Evolutionary conservation across 176 grass and related monocot species (phyloP), one percentile per base, ranked within the genome.

Genomic region (Neostapfia colusana): DNA sequence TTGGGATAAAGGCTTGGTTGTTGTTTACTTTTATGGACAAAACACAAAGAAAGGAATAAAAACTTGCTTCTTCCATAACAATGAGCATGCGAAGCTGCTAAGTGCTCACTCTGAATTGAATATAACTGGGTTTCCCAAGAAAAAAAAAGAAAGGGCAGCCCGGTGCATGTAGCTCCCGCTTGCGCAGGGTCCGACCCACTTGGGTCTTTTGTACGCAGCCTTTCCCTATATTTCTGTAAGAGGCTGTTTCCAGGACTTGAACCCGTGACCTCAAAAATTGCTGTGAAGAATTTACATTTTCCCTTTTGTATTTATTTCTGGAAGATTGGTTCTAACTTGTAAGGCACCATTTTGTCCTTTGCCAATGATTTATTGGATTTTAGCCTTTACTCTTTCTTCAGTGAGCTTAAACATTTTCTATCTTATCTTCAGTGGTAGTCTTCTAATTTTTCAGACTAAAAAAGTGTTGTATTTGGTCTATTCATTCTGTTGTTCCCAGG

Each of bases 401-500:
- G 15, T 4, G 20, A 67, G 55, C 18, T 74, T 59, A 72, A 73
- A 39, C 0, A 58, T 31, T 69, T 74, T 18, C 20, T 60, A 12
- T 74, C 16, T 43, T 51, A 62, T 65, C 5, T 69, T 6, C 8
- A 51, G 17, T 81, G 42, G 11, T 79, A 72, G 39, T 63, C 5
- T 7, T 40, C 35, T 63, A 34, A 14, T 15, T 71, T 41, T 60
- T 41, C 13, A 35, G 36, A 75, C 44, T 68, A 7, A 55, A 39
- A 57, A 57, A 62, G 2, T 39, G 41, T 72, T 23, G 37, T 24
- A 72, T 77, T 73, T 78, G 51, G 68, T 78, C 39, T 7, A 53
- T 5, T 31, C 68, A 31, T 31, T 73, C 31, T 81, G 58, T 74
- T 54, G 83, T 87, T 87, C 83, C 69, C 76, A 97, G 95, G 91